Conservation (phyloP, 2,329 filamentous ascomycete genomes). For the Exophiala mesophila region DNA sequence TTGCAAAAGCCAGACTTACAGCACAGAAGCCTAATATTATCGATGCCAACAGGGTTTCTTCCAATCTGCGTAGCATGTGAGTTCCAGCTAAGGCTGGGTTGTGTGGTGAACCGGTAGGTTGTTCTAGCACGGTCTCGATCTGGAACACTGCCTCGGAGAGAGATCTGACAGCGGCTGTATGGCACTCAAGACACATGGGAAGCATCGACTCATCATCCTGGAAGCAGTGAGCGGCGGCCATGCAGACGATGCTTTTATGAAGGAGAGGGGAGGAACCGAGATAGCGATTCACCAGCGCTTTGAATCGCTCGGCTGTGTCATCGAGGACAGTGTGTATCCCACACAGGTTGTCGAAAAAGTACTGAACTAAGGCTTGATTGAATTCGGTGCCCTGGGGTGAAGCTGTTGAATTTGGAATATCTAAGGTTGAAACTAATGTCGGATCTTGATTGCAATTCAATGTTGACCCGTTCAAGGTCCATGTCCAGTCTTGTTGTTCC, state of each 20-base stretch:
- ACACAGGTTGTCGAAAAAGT: slow-evolving; percentile 16
- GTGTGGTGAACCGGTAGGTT: slow-evolving; percentile 9
- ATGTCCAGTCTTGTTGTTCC: slow-evolving; percentile 17
- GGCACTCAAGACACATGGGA: slow-evolving; percentile 12
- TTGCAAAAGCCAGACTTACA: slow-evolving; percentile 5
- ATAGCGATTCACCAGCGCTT: slow-evolving; percentile 14
- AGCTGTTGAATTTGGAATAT: slow-evolving; percentile 6
- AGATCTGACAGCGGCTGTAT: slow-evolving; percentile 12
- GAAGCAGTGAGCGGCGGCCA: slow-evolving; percentile 14
- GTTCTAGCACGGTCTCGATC: slow-evolving; percentile 12
- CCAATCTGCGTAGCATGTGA: slow-evolving; percentile 13
- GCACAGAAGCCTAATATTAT: slow-evolving; percentile 15
- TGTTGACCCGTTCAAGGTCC: slow-evolving; percentile 7
- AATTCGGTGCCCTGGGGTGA: slow-evolving; percentile 12
- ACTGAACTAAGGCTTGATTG: slow-evolving; percentile 14
- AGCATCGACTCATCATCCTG: slow-evolving; percentile 16
- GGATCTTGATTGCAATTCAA: slow-evolving; percentile 8
- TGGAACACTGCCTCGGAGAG: slow-evolving; percentile 13
- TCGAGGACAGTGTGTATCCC: slow-evolving; percentile 14
- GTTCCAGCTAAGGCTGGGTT: slow-evolving; percentile 10
- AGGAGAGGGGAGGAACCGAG: slow-evolving; percentile 12
- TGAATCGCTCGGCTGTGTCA: slow-evolving; percentile 13
- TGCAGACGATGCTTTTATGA: slow-evolving; percentile 15
- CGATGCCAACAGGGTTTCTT: slow-evolving; percentile 13
- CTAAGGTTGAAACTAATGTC: slow-evolving; percentile 6